Percentiles rank a stretch among this genome's conserved stretches.
Evolutionary conservation across 768 basidiomycete species (phyloP).

Genomic region (Termitomyces sp.): DNA sequence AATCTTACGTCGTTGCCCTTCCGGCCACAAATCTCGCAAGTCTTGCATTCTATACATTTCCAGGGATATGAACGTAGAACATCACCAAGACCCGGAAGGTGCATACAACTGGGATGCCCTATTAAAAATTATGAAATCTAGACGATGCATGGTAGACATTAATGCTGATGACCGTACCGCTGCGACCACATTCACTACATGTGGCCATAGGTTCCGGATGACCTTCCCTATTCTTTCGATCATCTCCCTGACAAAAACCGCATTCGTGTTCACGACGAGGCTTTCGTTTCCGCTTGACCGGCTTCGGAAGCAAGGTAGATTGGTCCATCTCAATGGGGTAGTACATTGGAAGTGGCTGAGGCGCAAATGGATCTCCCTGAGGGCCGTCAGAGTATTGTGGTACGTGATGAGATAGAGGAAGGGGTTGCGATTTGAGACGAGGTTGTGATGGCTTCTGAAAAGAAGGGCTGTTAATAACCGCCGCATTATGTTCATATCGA

Average conservation of each 20-base stretch:
- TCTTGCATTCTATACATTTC: constrained; percentile 91
- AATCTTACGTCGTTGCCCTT: constrained; percentile 86
- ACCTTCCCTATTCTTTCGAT: constrained; percentile 52
- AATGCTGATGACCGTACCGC: constrained; percentile 49
- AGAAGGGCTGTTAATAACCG: constrained; percentile 23
- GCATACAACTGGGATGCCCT: constrained; percentile 90
- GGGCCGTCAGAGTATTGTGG: constrained; percentile 70
- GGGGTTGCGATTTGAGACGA: constrained; percentile 20
- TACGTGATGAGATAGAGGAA: constrained; percentile 29
- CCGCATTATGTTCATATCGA: constrained; percentile 28
- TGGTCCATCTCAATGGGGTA: constrained; percentile 45
- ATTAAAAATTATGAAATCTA: constrained; percentile 5
- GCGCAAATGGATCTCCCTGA: constrained; percentile 82
- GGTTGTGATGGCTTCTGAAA: constrained; percentile 26
- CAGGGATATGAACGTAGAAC: constrained; percentile 73
- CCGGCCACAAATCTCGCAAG: constrained; percentile 79
- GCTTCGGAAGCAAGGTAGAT: constrained; percentile 39
- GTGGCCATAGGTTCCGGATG: constrained; percentile 68
- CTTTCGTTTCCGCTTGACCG: constrained; percentile 44
- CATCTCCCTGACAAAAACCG: constrained; percentile 73
- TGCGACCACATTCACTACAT: constrained; percentile 80
- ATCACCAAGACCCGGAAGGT: constrained; percentile 53
- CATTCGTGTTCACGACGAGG: constrained; percentile 62
- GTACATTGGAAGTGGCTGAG: constrained; percentile 52
- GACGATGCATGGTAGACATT: background rate